Conservation (phyloP, 345 rosid species). For the Salix brachista region DNA sequence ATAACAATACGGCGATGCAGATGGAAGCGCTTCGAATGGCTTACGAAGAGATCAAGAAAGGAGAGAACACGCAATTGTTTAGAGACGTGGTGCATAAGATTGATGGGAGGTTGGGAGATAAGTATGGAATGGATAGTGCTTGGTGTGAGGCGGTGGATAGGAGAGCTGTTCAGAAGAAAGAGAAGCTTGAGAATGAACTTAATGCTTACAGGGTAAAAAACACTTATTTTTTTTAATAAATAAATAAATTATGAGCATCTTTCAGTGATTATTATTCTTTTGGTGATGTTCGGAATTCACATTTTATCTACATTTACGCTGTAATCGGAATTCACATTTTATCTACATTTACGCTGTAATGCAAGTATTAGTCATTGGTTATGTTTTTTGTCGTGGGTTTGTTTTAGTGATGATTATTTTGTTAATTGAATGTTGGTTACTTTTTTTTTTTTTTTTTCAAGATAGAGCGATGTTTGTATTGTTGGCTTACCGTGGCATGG, state of each 20-base stretch:
- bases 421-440: background rate
- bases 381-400: background rate
- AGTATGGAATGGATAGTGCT: conserved; percentile 50
- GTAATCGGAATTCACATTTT: background rate
- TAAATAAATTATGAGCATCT: background rate
- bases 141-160: conserved; percentile 84
- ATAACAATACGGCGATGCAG: conserved; percentile 52
- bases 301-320: background rate
- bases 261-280: background rate
- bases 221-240: background rate
- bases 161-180: conserved; percentile 78
- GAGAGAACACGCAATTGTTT: conserved; percentile 85
- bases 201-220: conserved; percentile 77
- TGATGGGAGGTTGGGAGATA: conserved; percentile 60
- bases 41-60: conserved; percentile 85
- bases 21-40: conserved; percentile 90
- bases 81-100: conserved; percentile 75
- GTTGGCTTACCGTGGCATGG: background rate
- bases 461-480: background rate
- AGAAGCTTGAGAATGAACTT: conserved; percentile 85
- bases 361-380: background rate
- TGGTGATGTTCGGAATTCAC: background rate
- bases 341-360: background rate
- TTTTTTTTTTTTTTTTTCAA: background rate
- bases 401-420: background rate